A percentile compares a stretch with the other conserved stretches of the same genome.
phyloP scores from a whole-genome alignment of 73 alveolate genomes.

The Tetrahymena malaccensis region DNA sequence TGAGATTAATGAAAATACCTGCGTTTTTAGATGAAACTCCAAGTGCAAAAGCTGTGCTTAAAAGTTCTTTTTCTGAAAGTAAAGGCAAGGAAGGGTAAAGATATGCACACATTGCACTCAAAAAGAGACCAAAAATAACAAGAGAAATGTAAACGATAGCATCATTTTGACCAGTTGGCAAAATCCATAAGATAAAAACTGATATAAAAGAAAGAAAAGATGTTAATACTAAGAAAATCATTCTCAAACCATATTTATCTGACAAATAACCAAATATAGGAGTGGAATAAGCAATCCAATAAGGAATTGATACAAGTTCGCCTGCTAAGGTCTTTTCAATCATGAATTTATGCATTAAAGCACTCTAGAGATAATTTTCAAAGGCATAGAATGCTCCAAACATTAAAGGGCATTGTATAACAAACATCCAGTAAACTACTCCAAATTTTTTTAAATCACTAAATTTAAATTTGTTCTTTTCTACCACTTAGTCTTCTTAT shows the following conservation, averaged over 20 bases:
- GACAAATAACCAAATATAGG: not conserved
- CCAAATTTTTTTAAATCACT: not conserved
- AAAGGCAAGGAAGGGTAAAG: not conserved
- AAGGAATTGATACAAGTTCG: not conserved
- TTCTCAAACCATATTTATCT: not conserved
- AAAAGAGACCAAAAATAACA: not conserved
- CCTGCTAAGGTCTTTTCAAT: not conserved
- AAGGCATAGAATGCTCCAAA: not conserved
- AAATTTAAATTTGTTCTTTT: not conserved
- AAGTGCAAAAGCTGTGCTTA: not conserved
- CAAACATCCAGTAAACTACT: not conserved
- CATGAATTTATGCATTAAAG: not conserved
- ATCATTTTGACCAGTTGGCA: not conserved
- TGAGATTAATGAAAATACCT: not conserved
- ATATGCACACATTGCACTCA: not conserved
- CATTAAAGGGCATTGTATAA: not conserved
- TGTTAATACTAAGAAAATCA: not conserved
- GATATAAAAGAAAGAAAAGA: not conserved
- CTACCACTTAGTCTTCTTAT: not conserved
- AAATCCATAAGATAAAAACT: not conserved
- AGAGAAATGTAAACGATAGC: not conserved
- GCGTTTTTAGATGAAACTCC: not conserved
- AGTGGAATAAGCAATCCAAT: not conserved
- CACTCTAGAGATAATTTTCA: not conserved
- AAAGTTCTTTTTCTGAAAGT: not conserved